Conservation (phyloP, 345 rosid genomes). For the Camelina neglecta region DNA sequence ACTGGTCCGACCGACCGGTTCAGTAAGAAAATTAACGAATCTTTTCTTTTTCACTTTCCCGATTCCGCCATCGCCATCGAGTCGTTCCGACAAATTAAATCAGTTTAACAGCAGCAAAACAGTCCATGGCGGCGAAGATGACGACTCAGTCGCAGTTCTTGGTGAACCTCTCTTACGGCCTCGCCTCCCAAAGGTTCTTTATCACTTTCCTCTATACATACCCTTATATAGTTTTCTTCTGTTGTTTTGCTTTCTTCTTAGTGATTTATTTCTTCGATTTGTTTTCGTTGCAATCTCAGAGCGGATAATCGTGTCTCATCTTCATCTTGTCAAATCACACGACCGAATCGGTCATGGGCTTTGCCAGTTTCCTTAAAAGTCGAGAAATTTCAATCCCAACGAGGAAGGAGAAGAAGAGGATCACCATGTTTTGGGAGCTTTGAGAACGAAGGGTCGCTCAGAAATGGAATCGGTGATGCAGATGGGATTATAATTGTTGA, state of each 20-base stretch:
- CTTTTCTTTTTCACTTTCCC: too few relatives aligned
- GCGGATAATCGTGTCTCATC: slow-evolving; percentile 22
- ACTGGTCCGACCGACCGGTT: neutral
- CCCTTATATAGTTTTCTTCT: neutral
- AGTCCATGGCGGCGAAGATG: slow-evolving; percentile 1
- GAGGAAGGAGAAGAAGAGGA: slow-evolving; percentile 31
- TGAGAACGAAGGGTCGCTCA: slow-evolving; percentile 42
- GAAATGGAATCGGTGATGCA: slow-evolving; percentile 49
- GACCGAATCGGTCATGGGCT: slow-evolving; percentile 37
- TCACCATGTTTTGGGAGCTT: slow-evolving; percentile 41
- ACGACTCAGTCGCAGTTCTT: slow-evolving; percentile 36
- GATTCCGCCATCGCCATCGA: neutral
- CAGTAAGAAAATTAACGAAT: neutral
- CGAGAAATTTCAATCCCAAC: slow-evolving; percentile 21
- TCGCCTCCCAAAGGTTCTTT: slow-evolving; percentile 31
- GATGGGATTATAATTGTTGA: slow-evolving; percentile 91
- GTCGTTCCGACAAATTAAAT: neutral
- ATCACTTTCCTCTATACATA: neutral
- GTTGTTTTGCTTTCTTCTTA: neutral
- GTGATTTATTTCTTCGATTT: neutral
- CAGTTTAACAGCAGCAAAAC: neutral
- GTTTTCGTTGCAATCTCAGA: slow-evolving; percentile 9
- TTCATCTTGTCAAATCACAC: slow-evolving; percentile 21
- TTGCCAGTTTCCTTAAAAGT: slow-evolving; percentile 36
- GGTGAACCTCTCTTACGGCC: neutral